Conservation (phyloP, 2,329 filamentous ascomycete genomes). For the Penicillium hesseltinei region DNA sequence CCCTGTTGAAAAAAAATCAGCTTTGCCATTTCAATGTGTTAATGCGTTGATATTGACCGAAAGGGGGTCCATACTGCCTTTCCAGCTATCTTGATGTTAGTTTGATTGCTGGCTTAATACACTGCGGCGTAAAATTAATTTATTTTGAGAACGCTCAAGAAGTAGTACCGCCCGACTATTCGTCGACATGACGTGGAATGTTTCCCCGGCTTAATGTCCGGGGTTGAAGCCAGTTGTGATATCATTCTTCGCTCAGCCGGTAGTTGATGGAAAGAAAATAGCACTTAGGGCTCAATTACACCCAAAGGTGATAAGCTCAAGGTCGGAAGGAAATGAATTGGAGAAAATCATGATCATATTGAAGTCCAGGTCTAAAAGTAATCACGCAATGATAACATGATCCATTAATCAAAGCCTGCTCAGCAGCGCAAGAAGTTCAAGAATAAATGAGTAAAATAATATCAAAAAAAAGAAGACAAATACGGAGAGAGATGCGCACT, state of each 20-base stretch:
- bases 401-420: conserved; percentile 20
- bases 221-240: background rate
- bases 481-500: conserved; percentile 44
- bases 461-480: conserved; percentile 14
- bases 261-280: background rate
- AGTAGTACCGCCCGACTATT: background rate
- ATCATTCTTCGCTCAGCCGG: background rate
- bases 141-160: background rate
- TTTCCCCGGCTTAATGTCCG: background rate
- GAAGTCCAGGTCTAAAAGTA: conserved; percentile 20
- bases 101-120: background rate
- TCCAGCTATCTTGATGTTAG: conserved; percentile 13
- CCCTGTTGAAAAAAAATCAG: conserved; percentile 7
- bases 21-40: background rate
- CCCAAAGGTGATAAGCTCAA: background rate
- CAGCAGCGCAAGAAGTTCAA: conserved; percentile 19
- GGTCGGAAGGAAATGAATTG: background rate
- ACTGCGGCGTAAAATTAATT: background rate
- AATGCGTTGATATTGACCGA: background rate
- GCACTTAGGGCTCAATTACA: background rate
- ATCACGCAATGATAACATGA: conserved; percentile 4
- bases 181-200: conserved; percentile 1
- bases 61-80: conserved; percentile 11
- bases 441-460: conserved; percentile 12
- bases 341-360: conserved; percentile 22